These are phyloP conservation scores for Boletus patriciae DNA, from an alignment of 768 basidiomycete species.

Conservation along the genomic window DNA sequence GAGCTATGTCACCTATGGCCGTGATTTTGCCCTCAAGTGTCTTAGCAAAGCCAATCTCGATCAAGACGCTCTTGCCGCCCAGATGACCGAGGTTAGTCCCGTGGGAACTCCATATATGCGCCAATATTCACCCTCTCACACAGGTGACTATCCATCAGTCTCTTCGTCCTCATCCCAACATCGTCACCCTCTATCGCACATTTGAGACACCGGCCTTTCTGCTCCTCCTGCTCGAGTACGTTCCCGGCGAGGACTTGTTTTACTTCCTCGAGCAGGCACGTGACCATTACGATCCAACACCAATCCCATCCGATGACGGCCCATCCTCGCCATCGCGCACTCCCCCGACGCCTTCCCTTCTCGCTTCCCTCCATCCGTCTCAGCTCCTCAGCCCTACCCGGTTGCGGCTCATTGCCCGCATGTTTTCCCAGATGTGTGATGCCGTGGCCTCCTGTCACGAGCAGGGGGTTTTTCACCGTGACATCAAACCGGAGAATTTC, in stretches of 20 bases:
- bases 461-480: conserved; percentile 88
- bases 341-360: conserved; percentile 90
- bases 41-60: conserved; percentile 92
- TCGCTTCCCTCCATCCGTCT: conserved; percentile 76
- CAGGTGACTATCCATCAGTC: conserved; percentile 95
- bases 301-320: conserved; percentile 17
- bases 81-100: conserved; percentile 79
- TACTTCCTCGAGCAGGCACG: conserved; percentile 97
- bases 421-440: conserved; percentile 99
- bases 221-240: conserved; percentile 91
- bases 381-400: conserved; percentile 85
- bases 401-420: conserved; percentile 89
- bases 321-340: conserved; percentile 52
- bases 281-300: conserved; percentile 71
- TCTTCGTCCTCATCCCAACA: conserved; percentile 84
- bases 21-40: conserved; percentile 94
- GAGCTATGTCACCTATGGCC: conserved; percentile 55
- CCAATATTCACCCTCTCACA: conserved; percentile 9
- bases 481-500: conserved; percentile 99
- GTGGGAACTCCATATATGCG: conserved; percentile 6
- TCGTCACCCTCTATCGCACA: conserved; percentile 92
- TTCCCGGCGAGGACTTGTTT: conserved; percentile 95
- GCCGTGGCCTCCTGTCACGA: conserved; percentile 94
- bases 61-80: conserved; percentile 81
- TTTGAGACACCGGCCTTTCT: conserved; percentile 90